Conservation (phyloP, 2,329 filamentous ascomycete species). For the Colletotrichum liaoningense region DNA sequence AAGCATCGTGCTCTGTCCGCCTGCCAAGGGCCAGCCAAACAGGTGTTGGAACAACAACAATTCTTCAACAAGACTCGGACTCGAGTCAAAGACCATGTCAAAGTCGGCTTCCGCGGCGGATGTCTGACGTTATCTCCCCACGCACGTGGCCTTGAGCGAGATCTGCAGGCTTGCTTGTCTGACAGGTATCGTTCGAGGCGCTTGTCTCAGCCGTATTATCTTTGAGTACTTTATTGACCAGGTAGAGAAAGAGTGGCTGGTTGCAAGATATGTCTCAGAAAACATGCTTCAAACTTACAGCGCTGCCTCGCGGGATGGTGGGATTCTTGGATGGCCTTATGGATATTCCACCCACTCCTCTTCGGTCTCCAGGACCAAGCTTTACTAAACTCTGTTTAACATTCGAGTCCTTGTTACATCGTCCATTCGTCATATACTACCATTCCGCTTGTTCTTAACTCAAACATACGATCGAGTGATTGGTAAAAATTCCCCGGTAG, state of each 20-base stretch:
- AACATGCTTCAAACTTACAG: not conserved
- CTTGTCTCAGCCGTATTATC: not conserved
- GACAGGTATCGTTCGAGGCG: not conserved
- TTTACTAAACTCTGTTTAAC: not conserved
- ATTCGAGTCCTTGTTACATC: not conserved
- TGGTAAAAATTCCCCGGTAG: not conserved
- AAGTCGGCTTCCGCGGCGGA: not conserved
- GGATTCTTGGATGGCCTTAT: not conserved
- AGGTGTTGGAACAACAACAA: not conserved
- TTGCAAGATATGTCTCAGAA: not conserved
- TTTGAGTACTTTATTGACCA: not conserved
- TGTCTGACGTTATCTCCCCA: not conserved
- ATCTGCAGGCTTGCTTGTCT: not conserved
- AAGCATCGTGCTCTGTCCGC: not conserved
- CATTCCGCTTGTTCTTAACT: not conserved
- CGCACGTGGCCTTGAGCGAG: not conserved
- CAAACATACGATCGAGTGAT: not conserved
- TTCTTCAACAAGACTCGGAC: not conserved
- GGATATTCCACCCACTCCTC: not conserved
- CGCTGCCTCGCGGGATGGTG: not conserved
- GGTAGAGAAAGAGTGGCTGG: not conserved
- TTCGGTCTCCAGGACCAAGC: not conserved
- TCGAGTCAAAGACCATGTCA: not conserved
- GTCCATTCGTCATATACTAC: not conserved
- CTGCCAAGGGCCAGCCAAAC: not conserved